Percentiles rank a stretch among this genome's conserved stretches.
Conservation (phyloP, 129 eudicot genomes). For the Chrysanthemum makinoi region DNA sequence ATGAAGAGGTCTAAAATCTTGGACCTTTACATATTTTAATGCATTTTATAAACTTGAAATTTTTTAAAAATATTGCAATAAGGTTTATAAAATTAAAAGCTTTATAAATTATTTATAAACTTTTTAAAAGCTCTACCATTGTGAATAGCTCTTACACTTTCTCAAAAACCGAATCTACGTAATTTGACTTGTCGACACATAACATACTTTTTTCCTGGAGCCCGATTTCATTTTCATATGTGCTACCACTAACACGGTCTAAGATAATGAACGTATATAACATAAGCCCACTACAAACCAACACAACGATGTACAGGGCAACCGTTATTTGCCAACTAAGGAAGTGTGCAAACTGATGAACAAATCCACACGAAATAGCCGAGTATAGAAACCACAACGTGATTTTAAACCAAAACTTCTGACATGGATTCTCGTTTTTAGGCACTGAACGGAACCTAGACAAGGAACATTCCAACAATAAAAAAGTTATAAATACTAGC, state of each 20-base stretch:
- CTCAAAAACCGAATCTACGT: not conserved
- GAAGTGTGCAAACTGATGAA: conserved; percentile 2
- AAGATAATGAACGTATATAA: not conserved
- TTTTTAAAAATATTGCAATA: no score
- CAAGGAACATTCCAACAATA: conserved; percentile 6
- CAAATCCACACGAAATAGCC: not conserved
- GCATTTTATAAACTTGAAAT: no score
- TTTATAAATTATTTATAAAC: no score
- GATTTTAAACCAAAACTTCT: conserved; percentile 10
- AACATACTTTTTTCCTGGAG: not conserved
- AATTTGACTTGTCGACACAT: not conserved
- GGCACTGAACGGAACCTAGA: conserved; percentile 10
- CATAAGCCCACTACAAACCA: not conserved
- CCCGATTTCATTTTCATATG: not conserved
- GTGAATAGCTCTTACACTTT: not conserved
- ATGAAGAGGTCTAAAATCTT: no score
- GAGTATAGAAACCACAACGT: conserved; percentile 2
- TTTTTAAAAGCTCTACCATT: no score
- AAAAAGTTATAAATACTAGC: not conserved
- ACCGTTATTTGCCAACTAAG: not conserved
- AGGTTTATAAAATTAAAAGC: no score
- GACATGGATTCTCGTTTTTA: conserved; percentile 10
- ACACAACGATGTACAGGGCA: conserved; percentile 1
- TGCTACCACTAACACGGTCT: not conserved
- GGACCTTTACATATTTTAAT: no score